These are phyloP conservation scores for Botryotinia calthae DNA, from an alignment of 2,329 filamentous ascomycete species.

Conservation along the genomic window DNA sequence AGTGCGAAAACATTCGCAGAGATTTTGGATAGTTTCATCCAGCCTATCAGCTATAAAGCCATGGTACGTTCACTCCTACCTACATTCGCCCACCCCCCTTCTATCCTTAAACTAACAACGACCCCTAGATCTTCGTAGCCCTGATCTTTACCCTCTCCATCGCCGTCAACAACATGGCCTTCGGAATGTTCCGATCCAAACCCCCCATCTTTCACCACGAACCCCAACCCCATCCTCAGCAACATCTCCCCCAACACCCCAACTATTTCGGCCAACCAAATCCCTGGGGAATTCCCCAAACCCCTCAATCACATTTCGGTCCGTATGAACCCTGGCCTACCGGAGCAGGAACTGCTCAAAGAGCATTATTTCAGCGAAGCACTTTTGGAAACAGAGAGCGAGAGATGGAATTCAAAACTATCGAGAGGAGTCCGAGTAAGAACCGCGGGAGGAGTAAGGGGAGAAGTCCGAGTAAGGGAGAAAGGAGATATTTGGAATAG, in stretches of 20 bases:
- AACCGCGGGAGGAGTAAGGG: constrained; percentile 23
- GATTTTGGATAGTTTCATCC: constrained; percentile 91
- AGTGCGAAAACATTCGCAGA: constrained; percentile 85
- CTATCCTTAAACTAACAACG: background rate
- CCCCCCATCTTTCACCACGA: constrained; percentile 12
- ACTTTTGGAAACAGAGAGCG: background rate
- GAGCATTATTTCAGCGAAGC: background rate
- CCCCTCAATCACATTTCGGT: constrained; percentile 18
- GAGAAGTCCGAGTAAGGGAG: constrained; percentile 34
- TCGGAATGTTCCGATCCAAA: constrained; percentile 39
- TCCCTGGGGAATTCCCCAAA: constrained; percentile 29
- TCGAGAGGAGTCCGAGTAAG: constrained; percentile 35
- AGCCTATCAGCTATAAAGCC: constrained; percentile 83
- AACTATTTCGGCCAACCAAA: constrained; percentile 11
- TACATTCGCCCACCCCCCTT: background rate
- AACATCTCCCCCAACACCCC: constrained; percentile 30
- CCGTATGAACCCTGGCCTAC: constrained; percentile 28
- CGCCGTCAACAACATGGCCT: constrained; percentile 52
- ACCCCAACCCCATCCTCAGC: constrained; percentile 34
- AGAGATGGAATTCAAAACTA: background rate
- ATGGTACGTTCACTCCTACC: constrained; percentile 52
- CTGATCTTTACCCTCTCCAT: constrained; percentile 49
- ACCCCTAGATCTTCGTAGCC: constrained; percentile 49
- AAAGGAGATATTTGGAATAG: constrained; percentile 23
- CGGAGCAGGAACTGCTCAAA: background rate